Evolutionary conservation across 208 protist genomes (phyloP).

Genomic region (Leishmania martiniquensis): DNA sequence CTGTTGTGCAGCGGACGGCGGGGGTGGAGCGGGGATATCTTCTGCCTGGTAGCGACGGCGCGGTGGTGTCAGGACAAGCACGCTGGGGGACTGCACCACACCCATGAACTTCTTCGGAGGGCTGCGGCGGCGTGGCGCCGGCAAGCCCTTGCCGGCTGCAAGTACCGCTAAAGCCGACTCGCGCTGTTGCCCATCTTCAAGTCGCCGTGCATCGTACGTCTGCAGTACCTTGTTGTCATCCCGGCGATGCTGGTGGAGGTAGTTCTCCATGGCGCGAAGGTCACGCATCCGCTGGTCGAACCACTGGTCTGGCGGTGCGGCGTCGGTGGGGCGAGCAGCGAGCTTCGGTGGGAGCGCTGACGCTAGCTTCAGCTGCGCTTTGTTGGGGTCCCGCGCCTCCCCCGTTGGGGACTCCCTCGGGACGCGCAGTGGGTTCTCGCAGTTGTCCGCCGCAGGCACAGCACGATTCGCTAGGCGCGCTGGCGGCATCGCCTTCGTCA

Average conservation of each 20-base stretch:
- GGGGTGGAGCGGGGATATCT: constrained; percentile 4
- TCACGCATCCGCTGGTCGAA: constrained; percentile 44
- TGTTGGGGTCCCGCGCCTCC: background rate
- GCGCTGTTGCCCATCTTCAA: constrained; percentile 23
- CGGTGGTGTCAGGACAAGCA: constrained; percentile 25
- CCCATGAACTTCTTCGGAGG: constrained; percentile 10
- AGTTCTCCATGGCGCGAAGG: constrained; percentile 67
- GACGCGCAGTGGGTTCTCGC: background rate
- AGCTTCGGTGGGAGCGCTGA: constrained; percentile 6
- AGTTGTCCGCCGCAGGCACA: constrained; percentile 18
- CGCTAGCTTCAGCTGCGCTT: background rate
- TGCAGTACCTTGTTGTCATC: constrained; percentile 62
- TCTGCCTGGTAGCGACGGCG: background rate
- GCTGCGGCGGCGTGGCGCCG: constrained; percentile 21
- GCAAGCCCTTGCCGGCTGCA: background rate
- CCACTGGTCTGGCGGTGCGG: constrained; percentile 29
- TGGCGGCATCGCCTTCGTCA: constrained; percentile 26
- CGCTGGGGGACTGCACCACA: constrained; percentile 1
- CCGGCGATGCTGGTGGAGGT: constrained; percentile 75
- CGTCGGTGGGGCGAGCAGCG: background rate
- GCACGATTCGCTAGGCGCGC: constrained; percentile 10
- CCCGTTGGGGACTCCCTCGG: constrained; percentile 25
- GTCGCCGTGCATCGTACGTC: constrained; percentile 38
- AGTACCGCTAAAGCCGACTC: background rate
- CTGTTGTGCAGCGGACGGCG: background rate